Evolutionary conservation across 768 basidiomycete species (phyloP).

Genomic region (Boletus sensibilis): DNA sequence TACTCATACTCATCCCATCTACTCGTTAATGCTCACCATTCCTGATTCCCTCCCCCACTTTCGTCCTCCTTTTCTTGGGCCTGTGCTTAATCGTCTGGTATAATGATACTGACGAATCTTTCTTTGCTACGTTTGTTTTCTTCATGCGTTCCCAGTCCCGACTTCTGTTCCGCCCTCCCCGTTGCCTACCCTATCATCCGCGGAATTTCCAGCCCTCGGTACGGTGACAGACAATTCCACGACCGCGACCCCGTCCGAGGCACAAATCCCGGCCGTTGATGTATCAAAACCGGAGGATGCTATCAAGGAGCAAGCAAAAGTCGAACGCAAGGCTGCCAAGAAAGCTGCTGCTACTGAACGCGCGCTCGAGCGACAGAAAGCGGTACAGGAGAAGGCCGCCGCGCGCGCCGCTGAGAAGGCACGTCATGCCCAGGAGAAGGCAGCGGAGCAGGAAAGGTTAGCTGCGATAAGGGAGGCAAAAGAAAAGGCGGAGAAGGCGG

Average conservation of each 20-base stretch:
- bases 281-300: constrained; percentile 34
- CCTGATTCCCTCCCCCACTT: constrained; percentile 40
- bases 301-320: constrained; percentile 51
- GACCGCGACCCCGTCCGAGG: constrained; percentile 20
- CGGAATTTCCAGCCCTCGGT: constrained; percentile 74
- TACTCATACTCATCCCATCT: constrained; percentile 5
- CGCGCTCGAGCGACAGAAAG: constrained; percentile 57
- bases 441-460: constrained; percentile 50
- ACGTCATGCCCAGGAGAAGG: constrained; percentile 52
- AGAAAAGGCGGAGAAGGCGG: constrained; percentile 36
- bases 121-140: constrained; percentile 21
- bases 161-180: constrained; percentile 38
- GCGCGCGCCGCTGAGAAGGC: constrained; percentile 52
- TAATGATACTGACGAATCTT: constrained; percentile 42
- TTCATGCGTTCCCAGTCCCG: constrained; percentile 34
- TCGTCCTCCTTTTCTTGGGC: constrained; percentile 37
- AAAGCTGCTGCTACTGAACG: constrained; percentile 63
- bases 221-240: constrained; percentile 14
- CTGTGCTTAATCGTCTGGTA: constrained; percentile 44
- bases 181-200: constrained; percentile 53
- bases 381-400: constrained; percentile 57
- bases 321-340: constrained; percentile 62
- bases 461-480: constrained; percentile 39
- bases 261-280: constrained; percentile 16
- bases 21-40: constrained; percentile 16